phyloP scores from a whole-genome alignment of 257 asterid genomes.

The Solanum paucissectum region DNA sequence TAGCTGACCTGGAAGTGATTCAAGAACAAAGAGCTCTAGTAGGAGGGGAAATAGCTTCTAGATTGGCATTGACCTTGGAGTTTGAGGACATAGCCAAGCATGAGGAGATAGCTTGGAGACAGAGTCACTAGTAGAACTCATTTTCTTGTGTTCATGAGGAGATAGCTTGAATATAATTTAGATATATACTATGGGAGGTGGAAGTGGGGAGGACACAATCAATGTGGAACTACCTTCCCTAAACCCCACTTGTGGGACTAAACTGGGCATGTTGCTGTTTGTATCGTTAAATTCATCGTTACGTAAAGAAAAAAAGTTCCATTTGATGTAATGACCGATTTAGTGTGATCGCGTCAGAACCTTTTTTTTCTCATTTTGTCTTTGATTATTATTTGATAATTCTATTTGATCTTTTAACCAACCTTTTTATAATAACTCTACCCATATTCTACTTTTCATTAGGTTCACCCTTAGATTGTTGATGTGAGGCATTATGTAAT shows the following conservation, averaged over 20 bases:
- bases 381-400: background rate
- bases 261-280: background rate
- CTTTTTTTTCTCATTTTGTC: background rate
- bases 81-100: too few relatives aligned
- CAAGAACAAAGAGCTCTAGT: background rate
- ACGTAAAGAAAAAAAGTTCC: background rate
- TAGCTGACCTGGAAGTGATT: background rate
- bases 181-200: too few relatives aligned
- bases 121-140: too few relatives aligned
- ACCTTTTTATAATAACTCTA: background rate
- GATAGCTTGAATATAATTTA: too few relatives aligned
- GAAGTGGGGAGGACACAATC: too few relatives aligned
- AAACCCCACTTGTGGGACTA: background rate
- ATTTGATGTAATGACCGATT: background rate
- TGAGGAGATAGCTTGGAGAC: too few relatives aligned
- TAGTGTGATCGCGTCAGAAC: background rate
- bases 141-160: too few relatives aligned
- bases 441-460: background rate
- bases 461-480: background rate
- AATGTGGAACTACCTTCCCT: background rate
- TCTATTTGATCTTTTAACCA: background rate
- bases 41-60: too few relatives aligned
- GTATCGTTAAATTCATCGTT: background rate
- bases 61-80: too few relatives aligned
- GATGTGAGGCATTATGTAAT: background rate